Conservation (phyloP, 2,329 filamentous ascomycete species). For the Teratosphaeria epicoccoides region DNA sequence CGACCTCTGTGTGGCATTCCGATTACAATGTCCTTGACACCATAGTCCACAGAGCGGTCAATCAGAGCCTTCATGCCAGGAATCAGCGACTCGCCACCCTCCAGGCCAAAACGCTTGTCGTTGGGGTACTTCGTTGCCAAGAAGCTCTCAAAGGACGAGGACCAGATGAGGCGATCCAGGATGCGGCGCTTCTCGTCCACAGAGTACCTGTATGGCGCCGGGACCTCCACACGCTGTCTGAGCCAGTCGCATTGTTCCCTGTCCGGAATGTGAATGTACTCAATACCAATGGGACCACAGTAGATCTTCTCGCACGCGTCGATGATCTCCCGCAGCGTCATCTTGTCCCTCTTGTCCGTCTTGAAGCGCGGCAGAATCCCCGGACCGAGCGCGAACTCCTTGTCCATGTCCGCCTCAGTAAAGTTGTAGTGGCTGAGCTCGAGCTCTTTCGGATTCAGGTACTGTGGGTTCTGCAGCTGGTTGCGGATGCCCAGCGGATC, state of each 20-base stretch:
- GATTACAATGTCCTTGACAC: constrained; percentile 98
- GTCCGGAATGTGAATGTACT: constrained; percentile 98
- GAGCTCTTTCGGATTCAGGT: constrained; percentile 82
- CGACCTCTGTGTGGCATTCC: constrained; percentile 98
- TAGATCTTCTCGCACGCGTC: constrained; percentile 89
- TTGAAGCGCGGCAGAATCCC: constrained; percentile 93
- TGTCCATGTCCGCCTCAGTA: constrained; percentile 83
- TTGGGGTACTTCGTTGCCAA: constrained; percentile 96
- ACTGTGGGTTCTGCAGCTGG: constrained; percentile 72
- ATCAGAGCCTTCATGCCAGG: constrained; percentile 99
- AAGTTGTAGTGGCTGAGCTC: constrained; percentile 91
- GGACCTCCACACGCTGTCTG: constrained; percentile 86
- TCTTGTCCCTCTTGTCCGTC: constrained; percentile 78
- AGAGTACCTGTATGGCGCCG: constrained; percentile 90
- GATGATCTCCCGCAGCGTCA: constrained; percentile 92
- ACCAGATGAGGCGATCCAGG: constrained; percentile 95
- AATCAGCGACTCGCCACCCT: constrained; percentile 92
- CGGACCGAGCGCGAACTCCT: constrained; percentile 82
- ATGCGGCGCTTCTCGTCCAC: constrained; percentile 98
- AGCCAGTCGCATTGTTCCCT: constrained; percentile 98
- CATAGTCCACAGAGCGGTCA: constrained; percentile 95
- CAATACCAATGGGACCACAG: constrained; percentile 92
- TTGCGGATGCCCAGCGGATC: constrained; percentile 90
- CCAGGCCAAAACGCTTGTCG: constrained; percentile 97
- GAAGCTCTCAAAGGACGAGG: constrained; percentile 93